Percentiles rank a stretch among this genome's conserved stretches.
These are phyloP conservation scores for Lachnellula willkommii DNA, from an alignment of 2,329 filamentous ascomycete species.

Conservation along the genomic window DNA sequence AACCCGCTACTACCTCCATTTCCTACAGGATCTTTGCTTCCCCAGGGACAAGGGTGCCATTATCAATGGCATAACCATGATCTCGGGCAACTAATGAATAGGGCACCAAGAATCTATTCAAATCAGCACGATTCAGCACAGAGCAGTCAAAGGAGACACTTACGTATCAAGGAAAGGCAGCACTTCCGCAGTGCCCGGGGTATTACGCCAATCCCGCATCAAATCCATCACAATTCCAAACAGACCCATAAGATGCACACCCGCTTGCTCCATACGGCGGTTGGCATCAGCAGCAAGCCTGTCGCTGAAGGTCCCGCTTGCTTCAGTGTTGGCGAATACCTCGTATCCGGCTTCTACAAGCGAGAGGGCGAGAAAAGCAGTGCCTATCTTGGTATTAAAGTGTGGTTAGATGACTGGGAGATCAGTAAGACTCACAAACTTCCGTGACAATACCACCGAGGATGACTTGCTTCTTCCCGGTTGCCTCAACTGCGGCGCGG, in stretches of 20 bases:
- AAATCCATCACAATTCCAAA: slow-evolving; percentile 29
- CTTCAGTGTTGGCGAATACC: slow-evolving; percentile 69
- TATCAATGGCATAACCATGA: slow-evolving; percentile 54
- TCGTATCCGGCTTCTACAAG: slow-evolving; percentile 65
- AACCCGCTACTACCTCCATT: too few species aligned
- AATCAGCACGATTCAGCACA: background rate
- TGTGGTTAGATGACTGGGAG: background rate
- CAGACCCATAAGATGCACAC: slow-evolving; percentile 47
- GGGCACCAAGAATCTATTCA: slow-evolving; percentile 49
- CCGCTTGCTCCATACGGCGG: slow-evolving; percentile 59
- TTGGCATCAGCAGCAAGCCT: slow-evolving; percentile 61
- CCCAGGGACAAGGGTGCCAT: slow-evolving; percentile 54
- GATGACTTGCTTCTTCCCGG: slow-evolving; percentile 64
- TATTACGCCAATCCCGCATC: slow-evolving; percentile 30
- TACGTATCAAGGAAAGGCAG: slow-evolving; percentile 57
- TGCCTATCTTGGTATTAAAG: slow-evolving; percentile 39
- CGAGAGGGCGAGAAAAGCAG: slow-evolving; percentile 67
- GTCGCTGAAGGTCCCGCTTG: slow-evolving; percentile 58
- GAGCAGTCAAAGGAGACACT: slow-evolving; percentile 8
- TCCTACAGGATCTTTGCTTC: slow-evolving; percentile 36
- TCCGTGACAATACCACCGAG: slow-evolving; percentile 69
- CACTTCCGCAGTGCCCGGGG: slow-evolving; percentile 48
- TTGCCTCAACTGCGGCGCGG: slow-evolving; percentile 57
- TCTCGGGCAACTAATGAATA: slow-evolving; percentile 59
- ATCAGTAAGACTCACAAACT: slow-evolving; percentile 48